Base-by-base conservation (phyloP, 139 green algal species). In the Coelastrella sp. region DNA sequence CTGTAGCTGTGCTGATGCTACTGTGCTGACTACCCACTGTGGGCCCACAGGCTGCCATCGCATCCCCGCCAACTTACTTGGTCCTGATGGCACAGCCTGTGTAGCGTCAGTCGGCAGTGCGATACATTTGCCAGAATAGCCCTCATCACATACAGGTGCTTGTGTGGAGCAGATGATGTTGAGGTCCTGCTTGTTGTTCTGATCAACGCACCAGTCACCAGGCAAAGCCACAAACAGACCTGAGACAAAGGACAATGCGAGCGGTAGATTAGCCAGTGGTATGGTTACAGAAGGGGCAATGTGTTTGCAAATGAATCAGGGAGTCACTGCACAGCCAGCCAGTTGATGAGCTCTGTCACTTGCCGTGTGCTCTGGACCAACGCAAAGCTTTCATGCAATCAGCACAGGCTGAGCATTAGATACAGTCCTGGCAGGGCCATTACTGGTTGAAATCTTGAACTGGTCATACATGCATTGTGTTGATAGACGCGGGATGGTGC, bases 91-190 rank as follows among this genome's bases (percentile, higher is more conserved):
- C 58, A 86, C n/a, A 5, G 80, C 20, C 23, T 86, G 32, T 54
- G 80, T 86, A n/a, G 10, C 13, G 4, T 74, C 60, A 54, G 19
- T 16, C 3, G 80, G 80, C 59, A 86, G 6, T 19, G 60, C 80
- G 5, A 86, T 54, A 8, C 80, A 86, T 56, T 86, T 86, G 20
- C 80, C 80, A 20, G 58, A 74, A 59, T 86, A 86, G 59, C 80
- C 80, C 5, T 56, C 80, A 59, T 86, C 80, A 75, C 80, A 86
- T 14, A 86, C 58, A 20, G 80, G 80, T 19, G 80, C 80, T 22
- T 68, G 58, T 22, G 80, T 86, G 80, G n/a, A 60, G 23, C 80
- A 86, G 4, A 86, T 22, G 16, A 75, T 47, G 14, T 22, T 74
- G 20, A 59, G 80, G 23, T 86, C 80, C 23, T 60, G n/a, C 59